These are phyloP conservation scores for Kodamaea sp. DNA, from an alignment of 1,139 yeast genomes.

Conservation along the genomic window DNA sequence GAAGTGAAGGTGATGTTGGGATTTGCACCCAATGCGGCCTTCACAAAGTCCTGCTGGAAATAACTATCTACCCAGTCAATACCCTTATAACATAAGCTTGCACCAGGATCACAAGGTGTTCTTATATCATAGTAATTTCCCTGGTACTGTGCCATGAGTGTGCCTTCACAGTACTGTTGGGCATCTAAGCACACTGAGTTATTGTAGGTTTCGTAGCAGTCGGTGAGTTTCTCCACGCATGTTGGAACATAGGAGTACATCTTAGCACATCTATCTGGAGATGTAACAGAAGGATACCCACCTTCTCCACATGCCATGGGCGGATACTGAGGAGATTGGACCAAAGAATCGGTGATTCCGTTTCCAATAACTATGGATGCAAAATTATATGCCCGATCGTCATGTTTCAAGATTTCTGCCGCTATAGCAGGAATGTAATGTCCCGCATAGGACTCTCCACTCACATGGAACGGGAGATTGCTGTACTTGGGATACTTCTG, in stretches of 20 bases:
- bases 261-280: too few relatives aligned
- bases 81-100: neutral
- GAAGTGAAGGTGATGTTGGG: neutral
- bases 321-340: conserved; percentile 67
- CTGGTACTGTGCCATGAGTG: neutral
- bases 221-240: too few relatives aligned
- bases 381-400: conserved; percentile 66
- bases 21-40: conserved; percentile 2
- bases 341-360: conserved; percentile 75
- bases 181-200: neutral
- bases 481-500: conserved; percentile 67
- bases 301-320: conserved; percentile 88
- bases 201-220: neutral
- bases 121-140: neutral
- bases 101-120: neutral
- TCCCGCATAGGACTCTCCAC: conserved; percentile 90
- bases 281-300: conserved; percentile 61
- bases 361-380: conserved; percentile 78
- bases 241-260: neutral
- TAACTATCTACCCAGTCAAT: neutral
- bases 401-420: conserved; percentile 63
- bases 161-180: neutral
- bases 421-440: conserved; percentile 84
- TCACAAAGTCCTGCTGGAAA: neutral
- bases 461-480: conserved; percentile 65